A percentile compares a stretch with the other conserved stretches of the same genome.
Conservation (phyloP, 176 grass and related monocot species). For the Tillandsia leiboldiana region DNA sequence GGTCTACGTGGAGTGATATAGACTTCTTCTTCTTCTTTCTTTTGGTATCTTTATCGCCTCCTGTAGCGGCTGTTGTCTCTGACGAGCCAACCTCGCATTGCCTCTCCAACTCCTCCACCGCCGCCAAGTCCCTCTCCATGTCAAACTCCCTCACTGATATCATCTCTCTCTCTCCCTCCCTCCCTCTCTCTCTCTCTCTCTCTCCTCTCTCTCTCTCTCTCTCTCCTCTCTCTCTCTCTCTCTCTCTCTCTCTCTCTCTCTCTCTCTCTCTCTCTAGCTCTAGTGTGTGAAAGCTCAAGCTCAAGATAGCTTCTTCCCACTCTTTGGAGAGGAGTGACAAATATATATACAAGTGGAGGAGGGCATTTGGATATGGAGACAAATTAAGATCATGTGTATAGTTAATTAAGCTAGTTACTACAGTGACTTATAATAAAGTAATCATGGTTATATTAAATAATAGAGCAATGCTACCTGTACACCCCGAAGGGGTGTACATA, state of each 20-base stretch:
- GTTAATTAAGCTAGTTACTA: no score
- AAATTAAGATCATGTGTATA: no score
- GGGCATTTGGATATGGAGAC: no score
- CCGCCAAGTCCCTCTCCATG: conserved; percentile 43
- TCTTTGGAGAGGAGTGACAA: background rate
- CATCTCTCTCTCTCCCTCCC: background rate
- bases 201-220: background rate
- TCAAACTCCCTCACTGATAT: conserved; percentile 46
- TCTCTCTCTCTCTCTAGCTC: background rate
- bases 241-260: background rate
- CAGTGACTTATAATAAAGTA: no score
- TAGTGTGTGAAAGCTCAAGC: background rate
- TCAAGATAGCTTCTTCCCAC: background rate
- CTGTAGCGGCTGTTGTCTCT: background rate
- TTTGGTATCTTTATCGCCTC: background rate
- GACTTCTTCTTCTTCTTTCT: conserved; percentile 28
- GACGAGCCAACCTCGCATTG: conserved; percentile 43
- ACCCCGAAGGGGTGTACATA: no score
- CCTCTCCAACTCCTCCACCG: conserved; percentile 45
- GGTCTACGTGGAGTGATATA: conserved; percentile 41
- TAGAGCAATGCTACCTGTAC: no score
- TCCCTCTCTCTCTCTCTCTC: conserved; percentile 1
- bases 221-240: conserved; percentile 1
- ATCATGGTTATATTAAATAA: no score
- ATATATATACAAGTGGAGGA: background rate